Conservation (phyloP, 2,329 filamentous ascomycete species). For the Botrytis medusae region DNA sequence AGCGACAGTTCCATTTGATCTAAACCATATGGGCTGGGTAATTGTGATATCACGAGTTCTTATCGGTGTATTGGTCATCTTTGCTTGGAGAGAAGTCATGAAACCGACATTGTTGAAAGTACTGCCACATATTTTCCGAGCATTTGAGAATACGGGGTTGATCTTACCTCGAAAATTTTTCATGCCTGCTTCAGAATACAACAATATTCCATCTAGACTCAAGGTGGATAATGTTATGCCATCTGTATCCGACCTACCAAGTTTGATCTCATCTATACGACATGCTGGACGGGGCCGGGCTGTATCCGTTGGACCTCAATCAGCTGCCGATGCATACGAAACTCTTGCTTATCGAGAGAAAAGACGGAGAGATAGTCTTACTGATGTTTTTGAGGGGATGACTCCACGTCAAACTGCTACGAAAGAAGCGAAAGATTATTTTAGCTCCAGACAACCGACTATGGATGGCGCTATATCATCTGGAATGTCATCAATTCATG, state of each 20-base stretch:
- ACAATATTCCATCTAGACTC: constrained; percentile 71
- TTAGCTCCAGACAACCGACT: constrained; percentile 21
- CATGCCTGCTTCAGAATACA: constrained; percentile 85
- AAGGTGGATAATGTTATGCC: constrained; percentile 87
- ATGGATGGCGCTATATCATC: constrained; percentile 34
- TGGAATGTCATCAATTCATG: constrained; percentile 44
- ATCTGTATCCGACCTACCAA: constrained; percentile 81
- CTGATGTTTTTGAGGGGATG: constrained; percentile 27
- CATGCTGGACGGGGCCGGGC: constrained; percentile 75
- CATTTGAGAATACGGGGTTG: constrained; percentile 76
- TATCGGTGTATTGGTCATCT: constrained; percentile 78
- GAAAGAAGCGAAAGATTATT: constrained; percentile 25
- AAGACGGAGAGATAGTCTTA: constrained; percentile 57
- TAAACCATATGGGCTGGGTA: constrained; percentile 64
- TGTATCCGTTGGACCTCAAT: constrained; percentile 90
- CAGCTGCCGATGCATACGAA: constrained; percentile 94
- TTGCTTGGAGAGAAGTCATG: constrained; percentile 85
- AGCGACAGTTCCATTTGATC: constrained; percentile 61
- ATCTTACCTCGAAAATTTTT: constrained; percentile 88
- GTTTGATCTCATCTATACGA: constrained; percentile 77
- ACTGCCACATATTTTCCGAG: constrained; percentile 83
- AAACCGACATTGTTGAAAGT: constrained; percentile 77
- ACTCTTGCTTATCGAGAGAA: constrained; percentile 87
- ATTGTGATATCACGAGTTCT: constrained; percentile 67
- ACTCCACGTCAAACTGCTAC: constrained; percentile 25